Conservation (phyloP, 495 filamentous ascomycete species). For the Penicillium fimorum region DNA sequence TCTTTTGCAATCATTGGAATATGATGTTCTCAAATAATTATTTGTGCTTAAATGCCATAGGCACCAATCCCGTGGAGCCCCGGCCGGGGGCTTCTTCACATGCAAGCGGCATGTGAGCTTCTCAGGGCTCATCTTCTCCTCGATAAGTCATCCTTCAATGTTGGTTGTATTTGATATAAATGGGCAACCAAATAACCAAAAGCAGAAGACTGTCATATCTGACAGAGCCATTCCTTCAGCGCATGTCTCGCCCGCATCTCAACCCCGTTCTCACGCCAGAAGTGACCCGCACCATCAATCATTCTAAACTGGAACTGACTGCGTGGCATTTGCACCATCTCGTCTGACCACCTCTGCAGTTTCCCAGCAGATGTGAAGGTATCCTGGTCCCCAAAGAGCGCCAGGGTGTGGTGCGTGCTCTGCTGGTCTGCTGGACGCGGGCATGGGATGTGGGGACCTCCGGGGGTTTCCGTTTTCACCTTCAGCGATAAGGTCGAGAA, state of each 20-base stretch:
- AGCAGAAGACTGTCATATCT: slow-evolving; percentile 11
- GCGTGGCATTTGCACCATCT: slow-evolving; percentile 41
- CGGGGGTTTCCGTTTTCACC: slow-evolving; percentile 21
- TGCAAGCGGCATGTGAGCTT: slow-evolving; percentile 1
- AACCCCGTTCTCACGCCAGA: slow-evolving; percentile 73
- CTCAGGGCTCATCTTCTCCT: not conserved
- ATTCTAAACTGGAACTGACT: slow-evolving; percentile 54
- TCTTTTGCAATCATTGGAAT: not conserved
- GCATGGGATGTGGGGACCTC: slow-evolving; percentile 36
- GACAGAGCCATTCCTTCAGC: slow-evolving; percentile 44
- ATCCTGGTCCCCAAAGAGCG: slow-evolving; percentile 73
- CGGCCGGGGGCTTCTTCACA: slow-evolving; percentile 3
- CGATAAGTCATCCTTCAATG: not conserved
- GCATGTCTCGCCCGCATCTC: slow-evolving; percentile 49
- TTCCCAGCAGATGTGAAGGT: slow-evolving; percentile 69
- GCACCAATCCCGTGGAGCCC: not conserved
- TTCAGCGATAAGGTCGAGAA: slow-evolving; percentile 43
- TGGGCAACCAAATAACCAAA: not conserved
- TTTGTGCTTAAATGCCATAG: not conserved
- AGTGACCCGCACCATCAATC: slow-evolving; percentile 73
- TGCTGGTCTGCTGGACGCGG: slow-evolving; percentile 52
- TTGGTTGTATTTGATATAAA: not conserved
- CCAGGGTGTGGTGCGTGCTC: slow-evolving; percentile 58
- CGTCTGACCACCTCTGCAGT: slow-evolving; percentile 67
- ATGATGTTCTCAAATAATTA: not conserved